Conservation (phyloP, 192 early-diverging fungal species). For the Powellomyces hirtus region DNA sequence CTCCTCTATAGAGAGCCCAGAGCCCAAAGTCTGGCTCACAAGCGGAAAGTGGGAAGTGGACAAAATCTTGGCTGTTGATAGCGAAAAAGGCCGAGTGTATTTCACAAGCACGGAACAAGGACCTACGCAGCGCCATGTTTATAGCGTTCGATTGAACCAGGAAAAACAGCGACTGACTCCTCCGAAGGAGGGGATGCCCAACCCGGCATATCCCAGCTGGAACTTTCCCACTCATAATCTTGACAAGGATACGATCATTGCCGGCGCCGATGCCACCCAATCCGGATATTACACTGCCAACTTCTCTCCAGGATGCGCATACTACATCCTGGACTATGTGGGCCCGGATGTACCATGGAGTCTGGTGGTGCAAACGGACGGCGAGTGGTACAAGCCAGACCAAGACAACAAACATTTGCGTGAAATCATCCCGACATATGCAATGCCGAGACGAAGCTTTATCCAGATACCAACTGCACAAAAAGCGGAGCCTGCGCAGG, state of each 20-base stretch:
- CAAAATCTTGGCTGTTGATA: conserved; percentile 34
- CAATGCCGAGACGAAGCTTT: conserved; percentile 57
- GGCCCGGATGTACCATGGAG: conserved; percentile 86
- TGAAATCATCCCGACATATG: conserved; percentile 48
- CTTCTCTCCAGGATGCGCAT: conserved; percentile 72
- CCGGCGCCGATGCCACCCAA: conserved; percentile 18
- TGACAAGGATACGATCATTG: not conserved
- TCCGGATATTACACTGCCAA: conserved; percentile 65
- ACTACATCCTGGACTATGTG: conserved; percentile 73
- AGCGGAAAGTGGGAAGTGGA: conserved; percentile 47
- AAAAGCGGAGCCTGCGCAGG: not conserved
- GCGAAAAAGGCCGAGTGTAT: conserved; percentile 41
- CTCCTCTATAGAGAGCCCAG: not conserved
- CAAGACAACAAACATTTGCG: conserved; percentile 27
- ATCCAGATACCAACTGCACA: conserved; percentile 34
- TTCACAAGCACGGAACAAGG: conserved; percentile 47
- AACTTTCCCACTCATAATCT: not conserved
- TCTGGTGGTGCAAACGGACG: conserved; percentile 32
- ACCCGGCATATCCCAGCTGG: not conserved
- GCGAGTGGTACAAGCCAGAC: not conserved
- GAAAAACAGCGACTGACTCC: conserved; percentile 38
- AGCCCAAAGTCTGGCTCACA: conserved; percentile 46
- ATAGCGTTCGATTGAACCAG: conserved; percentile 37
- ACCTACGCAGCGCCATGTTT: conserved; percentile 49
- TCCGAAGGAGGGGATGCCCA: not conserved